phyloP scores from a whole-genome alignment of 2,329 filamentous ascomycete genomes.

The Xylaria sp. region DNA sequence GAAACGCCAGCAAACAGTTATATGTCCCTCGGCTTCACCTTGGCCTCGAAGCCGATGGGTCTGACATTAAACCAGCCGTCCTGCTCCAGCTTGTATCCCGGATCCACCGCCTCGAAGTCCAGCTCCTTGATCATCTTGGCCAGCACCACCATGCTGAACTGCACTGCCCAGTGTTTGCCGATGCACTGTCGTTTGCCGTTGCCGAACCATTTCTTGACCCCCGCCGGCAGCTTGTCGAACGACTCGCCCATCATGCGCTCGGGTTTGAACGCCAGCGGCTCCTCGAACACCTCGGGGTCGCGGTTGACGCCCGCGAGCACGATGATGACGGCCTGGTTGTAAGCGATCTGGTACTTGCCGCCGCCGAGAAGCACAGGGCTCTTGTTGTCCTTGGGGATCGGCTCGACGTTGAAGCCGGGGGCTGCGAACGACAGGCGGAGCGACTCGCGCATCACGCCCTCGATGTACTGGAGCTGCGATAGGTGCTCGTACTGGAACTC shows the following conservation, averaged over 20 bases:
- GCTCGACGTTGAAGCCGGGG: conserved; percentile 65
- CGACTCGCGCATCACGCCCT: conserved; percentile 64
- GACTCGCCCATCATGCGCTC: conserved; percentile 61
- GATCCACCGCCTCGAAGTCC: conserved; percentile 58
- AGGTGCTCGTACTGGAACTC: conserved; percentile 61
- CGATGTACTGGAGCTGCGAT: conserved; percentile 62
- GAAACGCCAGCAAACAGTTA: conserved; percentile 9
- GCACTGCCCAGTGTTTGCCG: conserved; percentile 62
- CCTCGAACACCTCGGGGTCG: conserved; percentile 59
- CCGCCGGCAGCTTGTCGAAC: conserved; percentile 56
- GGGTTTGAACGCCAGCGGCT: conserved; percentile 57
- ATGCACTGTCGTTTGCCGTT: conserved; percentile 64
- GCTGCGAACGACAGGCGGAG: conserved; percentile 65
- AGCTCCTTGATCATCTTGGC: conserved; percentile 57
- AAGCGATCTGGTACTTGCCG: conserved; percentile 60
- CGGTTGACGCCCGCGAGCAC: conserved; percentile 62
- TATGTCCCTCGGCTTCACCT: conserved; percentile 52
- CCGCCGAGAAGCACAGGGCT: conserved; percentile 58
- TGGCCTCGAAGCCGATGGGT: conserved; percentile 58
- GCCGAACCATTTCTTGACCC: conserved; percentile 62
- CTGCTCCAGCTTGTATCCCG: conserved; percentile 54
- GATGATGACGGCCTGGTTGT: conserved; percentile 61
- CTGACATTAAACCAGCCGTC: conserved; percentile 65
- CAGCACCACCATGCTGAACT: conserved; percentile 56
- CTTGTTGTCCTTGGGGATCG: conserved; percentile 53